Percentiles rank a stretch among this genome's conserved stretches.
Conservation (phyloP, 148 eudicot genomes). For the Vaccinium darrowii region DNA sequence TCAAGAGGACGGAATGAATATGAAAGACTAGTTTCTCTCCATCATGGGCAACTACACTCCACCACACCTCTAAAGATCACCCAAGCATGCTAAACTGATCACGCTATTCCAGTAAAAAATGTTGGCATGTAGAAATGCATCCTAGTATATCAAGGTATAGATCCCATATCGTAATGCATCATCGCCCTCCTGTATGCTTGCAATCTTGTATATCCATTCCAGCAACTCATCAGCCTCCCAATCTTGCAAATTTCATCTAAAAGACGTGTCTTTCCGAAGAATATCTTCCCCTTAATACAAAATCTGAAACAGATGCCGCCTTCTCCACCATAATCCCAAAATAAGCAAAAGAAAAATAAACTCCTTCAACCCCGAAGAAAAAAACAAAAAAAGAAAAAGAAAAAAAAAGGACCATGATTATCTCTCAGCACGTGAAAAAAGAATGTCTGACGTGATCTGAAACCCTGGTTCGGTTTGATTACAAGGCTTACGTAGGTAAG, state of each 20-base stretch:
- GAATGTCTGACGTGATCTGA: not conserved
- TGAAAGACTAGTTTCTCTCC: not conserved
- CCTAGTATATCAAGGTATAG: no score
- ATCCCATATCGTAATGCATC: not conserved
- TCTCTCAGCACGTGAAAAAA: not conserved
- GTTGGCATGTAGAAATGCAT: not conserved
- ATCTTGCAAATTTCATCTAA: not conserved
- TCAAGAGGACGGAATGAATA: not conserved
- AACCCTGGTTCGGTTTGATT: not conserved
- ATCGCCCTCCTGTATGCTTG: not conserved
- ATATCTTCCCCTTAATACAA: not conserved
- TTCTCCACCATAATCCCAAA: not conserved
- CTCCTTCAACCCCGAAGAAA: not conserved
- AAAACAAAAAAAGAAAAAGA: no score
- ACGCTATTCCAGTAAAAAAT: not conserved
- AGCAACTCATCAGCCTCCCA: conserved; percentile 1
- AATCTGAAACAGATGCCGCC: not conserved
- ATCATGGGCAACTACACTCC: not conserved
- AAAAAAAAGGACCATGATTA: not conserved
- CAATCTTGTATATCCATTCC: not conserved
- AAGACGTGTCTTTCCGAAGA: not conserved
- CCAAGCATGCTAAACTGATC: not conserved
- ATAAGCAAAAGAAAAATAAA: no score
- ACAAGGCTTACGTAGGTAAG: not conserved
- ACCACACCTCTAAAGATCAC: not conserved